These are phyloP conservation scores for Gossypium ekmanianum DNA, from an alignment of 345 rosid genomes.

Conservation along the genomic window DNA sequence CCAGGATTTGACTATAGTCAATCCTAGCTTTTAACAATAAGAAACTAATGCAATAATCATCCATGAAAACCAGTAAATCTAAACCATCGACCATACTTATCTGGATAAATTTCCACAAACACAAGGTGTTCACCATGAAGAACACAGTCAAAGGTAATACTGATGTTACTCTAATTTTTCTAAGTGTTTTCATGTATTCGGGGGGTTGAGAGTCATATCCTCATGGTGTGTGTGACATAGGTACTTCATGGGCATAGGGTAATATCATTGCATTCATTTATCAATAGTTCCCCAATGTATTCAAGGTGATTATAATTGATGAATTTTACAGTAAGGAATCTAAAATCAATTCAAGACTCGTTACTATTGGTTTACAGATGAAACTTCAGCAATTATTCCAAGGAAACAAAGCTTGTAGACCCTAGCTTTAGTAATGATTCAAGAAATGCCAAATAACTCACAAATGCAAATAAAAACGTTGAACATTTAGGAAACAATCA, in stretches of 20 bases:
- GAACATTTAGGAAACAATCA: not conserved
- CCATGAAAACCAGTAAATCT: not conserved
- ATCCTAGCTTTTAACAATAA: not conserved
- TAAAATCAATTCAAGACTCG: not conserved
- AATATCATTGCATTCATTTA: not conserved
- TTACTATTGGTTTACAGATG: not conserved
- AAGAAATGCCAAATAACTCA: constrained; percentile 1
- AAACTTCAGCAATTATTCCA: not conserved
- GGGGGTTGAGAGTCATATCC: not conserved
- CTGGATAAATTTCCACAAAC: not conserved
- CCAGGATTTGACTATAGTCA: not conserved
- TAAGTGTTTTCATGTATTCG: not conserved
- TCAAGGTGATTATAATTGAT: not conserved
- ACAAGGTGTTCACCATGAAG: not conserved
- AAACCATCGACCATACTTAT: not conserved
- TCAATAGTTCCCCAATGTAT: not conserved
- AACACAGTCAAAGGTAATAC: not conserved
- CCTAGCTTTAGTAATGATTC: not conserved
- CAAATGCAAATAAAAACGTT: not conserved
- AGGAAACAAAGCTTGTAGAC: not conserved
- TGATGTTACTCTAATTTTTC: not conserved
- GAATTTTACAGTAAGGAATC: not conserved
- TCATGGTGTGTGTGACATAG: not conserved
- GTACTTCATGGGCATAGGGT: too few relatives aligned
- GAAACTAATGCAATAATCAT: not conserved